phyloP scores from a whole-genome alignment of 306 rosid species.

The Medicago arabica region DNA sequence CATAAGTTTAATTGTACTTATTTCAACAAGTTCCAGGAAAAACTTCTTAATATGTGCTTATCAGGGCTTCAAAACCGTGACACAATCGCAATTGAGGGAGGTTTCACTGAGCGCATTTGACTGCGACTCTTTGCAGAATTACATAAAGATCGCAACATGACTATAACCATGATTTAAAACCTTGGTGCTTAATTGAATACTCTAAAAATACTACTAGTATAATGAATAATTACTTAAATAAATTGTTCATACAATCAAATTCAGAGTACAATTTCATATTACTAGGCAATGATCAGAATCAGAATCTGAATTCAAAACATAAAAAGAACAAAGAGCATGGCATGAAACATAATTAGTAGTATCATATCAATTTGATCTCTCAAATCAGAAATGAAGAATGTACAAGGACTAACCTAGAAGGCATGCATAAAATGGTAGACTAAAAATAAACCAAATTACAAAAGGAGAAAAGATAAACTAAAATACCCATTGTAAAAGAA shows the following conservation, averaged over 20 bases:
- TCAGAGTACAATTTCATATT: background rate
- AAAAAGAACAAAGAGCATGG: constrained; percentile 21
- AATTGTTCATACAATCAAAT: background rate
- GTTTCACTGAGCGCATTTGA: background rate
- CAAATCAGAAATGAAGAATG: constrained; percentile 64
- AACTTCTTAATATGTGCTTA: background rate
- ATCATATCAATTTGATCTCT: constrained; percentile 52
- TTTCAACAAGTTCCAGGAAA: background rate
- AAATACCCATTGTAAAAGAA: constrained; percentile 31
- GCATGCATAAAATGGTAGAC: constrained; percentile 45
- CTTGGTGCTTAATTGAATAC: background rate
- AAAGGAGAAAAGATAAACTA: constrained; percentile 32
- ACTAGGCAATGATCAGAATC: constrained; percentile 8
- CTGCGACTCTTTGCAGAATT: background rate
- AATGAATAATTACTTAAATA: background rate
- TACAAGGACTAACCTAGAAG: constrained; percentile 60
- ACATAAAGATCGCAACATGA: background rate
- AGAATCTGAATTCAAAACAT: constrained; percentile 6
- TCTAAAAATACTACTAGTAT: background rate
- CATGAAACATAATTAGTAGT: constrained; percentile 51
- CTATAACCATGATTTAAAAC: background rate
- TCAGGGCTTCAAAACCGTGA: background rate
- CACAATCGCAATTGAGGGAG: background rate
- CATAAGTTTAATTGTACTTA: background rate
- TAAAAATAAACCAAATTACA: constrained; percentile 46